Conservation (phyloP, 2,329 filamentous ascomycete genomes). For the Didymella pinodella region DNA sequence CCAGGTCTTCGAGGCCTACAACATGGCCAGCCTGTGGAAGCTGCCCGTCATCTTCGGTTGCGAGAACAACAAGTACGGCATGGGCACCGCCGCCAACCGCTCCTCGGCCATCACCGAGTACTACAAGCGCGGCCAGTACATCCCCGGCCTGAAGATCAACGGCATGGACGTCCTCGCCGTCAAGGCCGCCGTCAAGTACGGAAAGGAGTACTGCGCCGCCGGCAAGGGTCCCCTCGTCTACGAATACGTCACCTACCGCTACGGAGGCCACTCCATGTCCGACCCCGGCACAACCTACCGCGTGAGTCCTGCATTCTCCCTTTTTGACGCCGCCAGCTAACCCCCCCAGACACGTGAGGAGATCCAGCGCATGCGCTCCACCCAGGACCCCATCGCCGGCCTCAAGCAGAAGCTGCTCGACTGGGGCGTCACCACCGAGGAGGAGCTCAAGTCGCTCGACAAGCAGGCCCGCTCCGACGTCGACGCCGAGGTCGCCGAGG, state of each 20-base stretch:
- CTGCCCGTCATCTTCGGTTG: constrained; percentile 95
- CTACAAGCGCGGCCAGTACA: constrained; percentile 99
- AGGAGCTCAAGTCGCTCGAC: constrained; percentile 95
- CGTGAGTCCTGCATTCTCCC: constrained; percentile 39
- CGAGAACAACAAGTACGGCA: constrained; percentile 99
- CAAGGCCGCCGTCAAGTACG: constrained; percentile 94
- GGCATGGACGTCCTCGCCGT: constrained; percentile 99
- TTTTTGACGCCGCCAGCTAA: not conserved
- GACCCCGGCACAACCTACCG: constrained; percentile 99
- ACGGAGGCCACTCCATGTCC: constrained; percentile 99
- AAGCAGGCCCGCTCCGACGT: constrained; percentile 88
- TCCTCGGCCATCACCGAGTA: constrained; percentile 97
- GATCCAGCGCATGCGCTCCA: constrained; percentile 99
- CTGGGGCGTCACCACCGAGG: constrained; percentile 89
- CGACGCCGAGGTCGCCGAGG: constrained; percentile 86
- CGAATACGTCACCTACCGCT: constrained; percentile 99
- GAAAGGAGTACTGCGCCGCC: constrained; percentile 81
- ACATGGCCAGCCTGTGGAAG: constrained; percentile 99
- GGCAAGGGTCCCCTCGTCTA: constrained; percentile 94
- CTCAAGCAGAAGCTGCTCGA: constrained; percentile 98
- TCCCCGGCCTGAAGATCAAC: constrained; percentile 98
- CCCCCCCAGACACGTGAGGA: constrained; percentile 82
- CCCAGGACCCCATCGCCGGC: constrained; percentile 96
- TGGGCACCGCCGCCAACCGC: constrained; percentile 95
- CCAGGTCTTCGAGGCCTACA: constrained; percentile 99